phyloP scores from a whole-genome alignment of 2,329 filamentous ascomycete species.

The Fusarium sp. region DNA sequence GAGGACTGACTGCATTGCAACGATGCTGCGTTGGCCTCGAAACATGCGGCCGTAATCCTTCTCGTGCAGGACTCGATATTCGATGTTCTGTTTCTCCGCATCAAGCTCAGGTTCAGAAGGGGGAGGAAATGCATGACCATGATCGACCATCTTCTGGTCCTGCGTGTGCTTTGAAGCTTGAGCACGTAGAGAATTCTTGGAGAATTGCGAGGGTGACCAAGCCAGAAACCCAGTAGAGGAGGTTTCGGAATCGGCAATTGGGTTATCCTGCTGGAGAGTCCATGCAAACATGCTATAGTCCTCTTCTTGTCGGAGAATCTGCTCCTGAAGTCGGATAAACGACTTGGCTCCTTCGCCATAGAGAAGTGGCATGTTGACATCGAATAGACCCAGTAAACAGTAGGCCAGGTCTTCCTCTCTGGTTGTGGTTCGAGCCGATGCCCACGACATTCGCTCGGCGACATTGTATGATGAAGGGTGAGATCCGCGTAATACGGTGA shows the following conservation, averaged over 20 bases:
- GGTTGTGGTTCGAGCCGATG: constrained; percentile 12
- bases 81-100: not conserved
- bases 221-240: constrained; percentile 6
- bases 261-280: not conserved
- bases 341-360: constrained; percentile 15
- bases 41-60: constrained; percentile 9
- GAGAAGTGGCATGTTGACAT: constrained; percentile 18
- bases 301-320: constrained; percentile 18
- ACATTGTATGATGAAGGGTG: not conserved
- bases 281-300: constrained; percentile 21
- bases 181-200: not conserved
- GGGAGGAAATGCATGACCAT: not conserved
- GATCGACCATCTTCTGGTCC: not conserved
- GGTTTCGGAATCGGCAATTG: not conserved
- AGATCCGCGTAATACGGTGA: constrained; percentile 2
- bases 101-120: not conserved
- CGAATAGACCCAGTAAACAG: constrained; percentile 10
- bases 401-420: constrained; percentile 19
- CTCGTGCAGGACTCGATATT: not conserved
- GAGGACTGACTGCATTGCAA: not conserved
- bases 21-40: not conserved
- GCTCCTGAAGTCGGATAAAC: constrained; percentile 9
- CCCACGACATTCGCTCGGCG: constrained; percentile 22
- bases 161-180: not conserved
- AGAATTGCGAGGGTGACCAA: constrained; percentile 10